These are phyloP conservation scores for Penicillium oxalicum DNA, from an alignment of 2,329 filamentous ascomycete genomes.

Conservation along the genomic window DNA sequence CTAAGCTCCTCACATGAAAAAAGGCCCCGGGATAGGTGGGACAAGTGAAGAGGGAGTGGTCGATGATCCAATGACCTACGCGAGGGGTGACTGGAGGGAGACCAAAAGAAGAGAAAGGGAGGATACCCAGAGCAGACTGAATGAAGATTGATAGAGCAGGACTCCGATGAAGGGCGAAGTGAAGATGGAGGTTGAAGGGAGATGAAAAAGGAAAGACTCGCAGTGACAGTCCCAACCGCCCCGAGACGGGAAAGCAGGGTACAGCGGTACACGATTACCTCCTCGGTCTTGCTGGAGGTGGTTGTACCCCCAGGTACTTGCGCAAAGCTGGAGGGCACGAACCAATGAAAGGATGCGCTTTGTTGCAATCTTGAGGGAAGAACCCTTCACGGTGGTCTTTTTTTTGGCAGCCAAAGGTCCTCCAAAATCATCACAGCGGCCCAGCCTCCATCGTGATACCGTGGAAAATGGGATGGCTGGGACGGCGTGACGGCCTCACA, in stretches of 20 bases:
- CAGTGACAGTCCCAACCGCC: neutral
- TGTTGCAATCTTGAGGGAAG: too few relatives aligned
- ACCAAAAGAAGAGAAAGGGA: neutral
- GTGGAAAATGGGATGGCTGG: too few relatives aligned
- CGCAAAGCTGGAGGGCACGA: neutral
- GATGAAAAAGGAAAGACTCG: neutral
- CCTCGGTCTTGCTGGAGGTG: too few relatives aligned
- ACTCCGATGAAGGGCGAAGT: neutral
- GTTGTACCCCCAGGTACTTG: slow-evolving; percentile 1
- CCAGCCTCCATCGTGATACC: too few relatives aligned
- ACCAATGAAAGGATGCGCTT: too few relatives aligned
- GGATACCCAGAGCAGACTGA: neutral
- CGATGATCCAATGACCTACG: slow-evolving; percentile 3
- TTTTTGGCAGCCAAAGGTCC: too few relatives aligned
- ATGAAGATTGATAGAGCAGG: neutral
- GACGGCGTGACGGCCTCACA: too few relatives aligned
- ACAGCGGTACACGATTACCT: too few relatives aligned
- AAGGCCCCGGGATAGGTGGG: slow-evolving; percentile 1
- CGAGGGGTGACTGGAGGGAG: slow-evolving; percentile 9
- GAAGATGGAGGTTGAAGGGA: neutral
- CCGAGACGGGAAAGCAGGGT: too few relatives aligned
- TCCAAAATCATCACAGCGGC: too few relatives aligned
- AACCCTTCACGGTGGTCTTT: too few relatives aligned
- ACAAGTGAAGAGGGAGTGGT: slow-evolving; percentile 5
- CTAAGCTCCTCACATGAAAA: slow-evolving; percentile 24